Percentiles rank a stretch among this genome's conserved stretches.
Conservation (phyloP, 1,284 basidiomycete genomes). For the Trichosporon ovoides region DNA sequence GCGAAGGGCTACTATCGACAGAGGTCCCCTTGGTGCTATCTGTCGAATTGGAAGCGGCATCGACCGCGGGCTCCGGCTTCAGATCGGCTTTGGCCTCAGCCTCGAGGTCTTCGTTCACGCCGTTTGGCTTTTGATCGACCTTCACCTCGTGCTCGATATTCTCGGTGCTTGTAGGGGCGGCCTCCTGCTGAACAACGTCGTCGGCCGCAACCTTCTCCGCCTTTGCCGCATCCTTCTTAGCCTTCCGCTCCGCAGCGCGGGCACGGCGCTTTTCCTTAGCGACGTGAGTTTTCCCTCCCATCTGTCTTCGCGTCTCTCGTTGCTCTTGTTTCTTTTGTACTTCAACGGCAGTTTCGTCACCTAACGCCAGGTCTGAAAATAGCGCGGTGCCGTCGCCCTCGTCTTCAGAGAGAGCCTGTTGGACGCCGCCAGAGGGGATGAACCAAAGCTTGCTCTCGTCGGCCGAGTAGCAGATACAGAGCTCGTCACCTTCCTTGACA, state of each 20-base stretch:
- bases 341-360: constrained; percentile 8
- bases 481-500: constrained; percentile 37
- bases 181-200: background rate
- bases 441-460: constrained; percentile 49
- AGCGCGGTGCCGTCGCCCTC: constrained; percentile 14
- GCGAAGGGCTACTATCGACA: background rate
- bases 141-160: too few relatives aligned
- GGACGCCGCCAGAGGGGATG: constrained; percentile 19
- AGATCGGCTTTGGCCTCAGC: background rate
- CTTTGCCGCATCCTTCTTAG: background rate
- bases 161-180: too few relatives aligned
- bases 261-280: background rate
- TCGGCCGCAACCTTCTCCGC: too few relatives aligned
- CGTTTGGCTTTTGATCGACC: background rate
- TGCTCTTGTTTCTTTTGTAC: constrained; percentile 8
- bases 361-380: constrained; percentile 7
- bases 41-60: background rate
- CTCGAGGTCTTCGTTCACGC: background rate
- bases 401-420: constrained; percentile 7
- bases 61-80: background rate
- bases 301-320: constrained; percentile 4
- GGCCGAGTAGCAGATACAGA: constrained; percentile 45
- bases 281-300: constrained; percentile 6
- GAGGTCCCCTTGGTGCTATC: background rate
- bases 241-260: constrained; percentile 1